Evolutionary conservation across 2,329 filamentous ascomycete genomes (phyloP).

Genomic region (Aspergillaceae sp.): DNA sequence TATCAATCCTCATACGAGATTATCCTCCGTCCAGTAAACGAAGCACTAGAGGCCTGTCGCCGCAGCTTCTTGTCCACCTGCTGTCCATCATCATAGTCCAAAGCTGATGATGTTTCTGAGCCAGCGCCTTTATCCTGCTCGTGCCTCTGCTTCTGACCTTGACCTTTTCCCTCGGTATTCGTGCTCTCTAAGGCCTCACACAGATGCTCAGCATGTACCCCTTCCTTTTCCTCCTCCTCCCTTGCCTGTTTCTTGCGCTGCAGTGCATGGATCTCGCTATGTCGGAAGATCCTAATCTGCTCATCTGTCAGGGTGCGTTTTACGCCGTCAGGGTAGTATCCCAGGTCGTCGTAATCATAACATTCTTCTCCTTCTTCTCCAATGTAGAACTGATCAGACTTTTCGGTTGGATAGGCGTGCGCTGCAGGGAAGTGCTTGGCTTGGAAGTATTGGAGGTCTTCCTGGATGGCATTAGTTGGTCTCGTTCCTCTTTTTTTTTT

Average conservation of each 20-base stretch:
- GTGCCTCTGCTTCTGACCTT: neutral
- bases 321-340: conserved; percentile 76
- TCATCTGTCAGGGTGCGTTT: conserved; percentile 87
- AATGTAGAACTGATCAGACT: conserved; percentile 1
- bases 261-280: conserved; percentile 72
- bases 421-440: conserved; percentile 47
- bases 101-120: conserved; percentile 20
- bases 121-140: neutral
- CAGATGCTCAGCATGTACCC: conserved; percentile 6
- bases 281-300: conserved; percentile 81
- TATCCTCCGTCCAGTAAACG: conserved; percentile 23
- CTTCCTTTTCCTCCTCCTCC: conserved; percentile 20
- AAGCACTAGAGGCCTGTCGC: conserved; percentile 1
- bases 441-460: conserved; percentile 53
- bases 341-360: conserved; percentile 51
- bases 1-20: conserved; percentile 31
- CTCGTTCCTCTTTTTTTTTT: no score
- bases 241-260: conserved; percentile 43
- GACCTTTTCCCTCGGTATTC: neutral
- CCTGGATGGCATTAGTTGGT: conserved; percentile 31
- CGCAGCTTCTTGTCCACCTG: neutral
- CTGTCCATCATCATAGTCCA: conserved; percentile 38
- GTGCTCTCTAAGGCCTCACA: no score
- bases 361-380: conserved; percentile 12
- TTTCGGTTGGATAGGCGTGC: conserved; percentile 1